Evolutionary conservation across 768 basidiomycete species (phyloP).

Genomic region (Naganishia antarctica): DNA sequence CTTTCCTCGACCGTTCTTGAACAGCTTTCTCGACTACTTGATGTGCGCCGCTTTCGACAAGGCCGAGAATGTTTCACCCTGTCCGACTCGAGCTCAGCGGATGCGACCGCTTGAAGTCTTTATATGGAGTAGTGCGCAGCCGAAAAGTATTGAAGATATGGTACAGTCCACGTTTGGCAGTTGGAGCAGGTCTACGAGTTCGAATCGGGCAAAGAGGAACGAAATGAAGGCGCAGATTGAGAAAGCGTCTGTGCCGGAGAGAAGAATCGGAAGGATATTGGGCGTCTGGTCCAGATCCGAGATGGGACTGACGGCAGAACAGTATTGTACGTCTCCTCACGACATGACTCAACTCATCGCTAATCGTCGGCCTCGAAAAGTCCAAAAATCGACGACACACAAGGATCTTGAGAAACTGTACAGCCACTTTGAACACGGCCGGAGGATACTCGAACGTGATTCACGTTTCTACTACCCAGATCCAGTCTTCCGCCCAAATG

Average conservation of each 20-base stretch:
- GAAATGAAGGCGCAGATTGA: neutral
- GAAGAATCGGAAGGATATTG: slow-evolving; percentile 36
- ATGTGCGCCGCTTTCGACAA: neutral
- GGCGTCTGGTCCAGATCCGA: slow-evolving; percentile 46
- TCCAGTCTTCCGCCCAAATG: slow-evolving; percentile 20
- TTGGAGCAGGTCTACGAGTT: neutral
- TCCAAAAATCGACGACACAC: slow-evolving; percentile 41
- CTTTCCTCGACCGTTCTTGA: slow-evolving; percentile 36
- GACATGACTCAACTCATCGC: neutral
- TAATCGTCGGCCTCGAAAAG: slow-evolving; percentile 14
- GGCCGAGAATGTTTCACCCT: neutral
- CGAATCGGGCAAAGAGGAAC: neutral
- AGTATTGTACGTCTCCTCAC: slow-evolving; percentile 39
- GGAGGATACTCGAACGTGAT: neutral
- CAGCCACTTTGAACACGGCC: slow-evolving; percentile 15
- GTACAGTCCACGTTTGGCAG: slow-evolving; percentile 38
- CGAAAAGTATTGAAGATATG: slow-evolving; percentile 43
- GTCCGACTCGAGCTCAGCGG: neutral
- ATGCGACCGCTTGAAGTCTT: slow-evolving; percentile 43
- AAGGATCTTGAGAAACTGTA: slow-evolving; percentile 44
- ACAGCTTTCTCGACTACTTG: slow-evolving; percentile 39
- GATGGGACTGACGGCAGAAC: slow-evolving; percentile 36
- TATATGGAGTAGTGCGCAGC: slow-evolving; percentile 47
- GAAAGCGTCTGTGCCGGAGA: slow-evolving; percentile 18
- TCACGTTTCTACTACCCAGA: slow-evolving; percentile 18